Evolutionary conservation across 2,329 filamentous ascomycete species (phyloP), one percentile per base, ranked within the genome.

Genomic region (Nectriaceae sp.): DNA sequence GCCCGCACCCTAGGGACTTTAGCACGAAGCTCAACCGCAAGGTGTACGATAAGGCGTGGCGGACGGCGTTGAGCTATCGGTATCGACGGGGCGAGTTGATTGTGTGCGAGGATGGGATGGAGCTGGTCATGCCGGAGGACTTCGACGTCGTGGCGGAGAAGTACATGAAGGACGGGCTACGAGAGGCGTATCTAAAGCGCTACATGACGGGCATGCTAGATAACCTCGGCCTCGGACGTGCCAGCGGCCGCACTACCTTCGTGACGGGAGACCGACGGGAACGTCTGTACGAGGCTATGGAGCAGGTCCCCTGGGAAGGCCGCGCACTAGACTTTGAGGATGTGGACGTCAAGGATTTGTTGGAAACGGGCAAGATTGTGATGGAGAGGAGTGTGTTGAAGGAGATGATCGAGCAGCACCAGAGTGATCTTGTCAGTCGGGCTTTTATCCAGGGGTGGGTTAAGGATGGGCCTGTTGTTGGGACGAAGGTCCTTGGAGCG

Each of bases 1-100:
- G 94, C n/a, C 94, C 94, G 21, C 86, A 92, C 61, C 92, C 92
- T 21, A 82, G 94, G 67, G 90, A 97, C 73, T 99, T 99, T 66
- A 83, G 83, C 51, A 95, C 92, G 19, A 80, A 81, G 15, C 77
- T 99, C 46, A 91, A 88, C 61, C 80, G 81, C 66, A 97, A 97
- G 75, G 83, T 96, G 40, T 99, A 99, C 75, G 92, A 97, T 71
- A 79, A 95, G 61, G 94, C 94, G 10, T 97, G 90, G 90, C 84
- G 94, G 66, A 97, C 89, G 37, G 94, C 94, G 11, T 79, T 99
- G 56, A 94, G 88, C 65, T 96, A 96, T 75, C 85, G 94, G 51
- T 97, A 94, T 73, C 80, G 87, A 57, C 84, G 85, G 57, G 94
- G 92, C 41, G 90, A 97, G 75, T 75, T 99, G 62, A 76, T 97